Base-by-base conservation (phyloP, 2,329 filamentous ascomycete genomes). In the Aspergillus neoniger region DNA sequence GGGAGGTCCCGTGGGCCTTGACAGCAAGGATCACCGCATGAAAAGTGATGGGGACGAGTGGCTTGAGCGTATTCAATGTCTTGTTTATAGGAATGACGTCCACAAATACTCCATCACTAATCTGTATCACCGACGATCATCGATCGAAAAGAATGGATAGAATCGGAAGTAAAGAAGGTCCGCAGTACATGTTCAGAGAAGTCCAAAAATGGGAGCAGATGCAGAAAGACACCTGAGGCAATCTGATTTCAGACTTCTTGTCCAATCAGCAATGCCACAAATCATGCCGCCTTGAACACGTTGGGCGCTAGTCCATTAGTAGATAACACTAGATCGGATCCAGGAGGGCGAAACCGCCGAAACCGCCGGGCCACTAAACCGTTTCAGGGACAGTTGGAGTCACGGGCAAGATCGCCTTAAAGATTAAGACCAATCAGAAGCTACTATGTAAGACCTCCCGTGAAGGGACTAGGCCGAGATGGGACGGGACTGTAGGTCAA, bases 1-100 rank as follows among this genome's bases (percentile, higher is more conserved):
- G 15, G 36, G 30, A 57, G 53, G 59, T 51, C 51, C 61, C 63
- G 63, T 55, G 53, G 48, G 57, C 61, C 54, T 52, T 44, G 39
- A 38, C 25, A 47, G 47, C 6, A 9, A 30, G 28, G 38, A 30
- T 43, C 39, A 44, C n/a, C 55, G 44, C 54, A 65, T 63, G 39
- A 55, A 32, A 17, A 9, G 15, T 44, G 17, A 21, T 43, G 32
- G 32, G 32, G 32, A 36, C 32, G 32, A 36, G 32, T 36, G 12
- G 32, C 12, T 36, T 36, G 32, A 14, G 32, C 5, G 32, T 44
- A 44, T 54, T 38, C 10, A 54, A 14, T 39, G 51, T 44, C 21
- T 44, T 19, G 19, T 44, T 44, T 23, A 23, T 36, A 6, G 32
- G 19, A 44, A 14, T 19, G 32, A 14, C 19, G 5, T n/a, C 41